Base-by-base conservation (phyloP, 2,329 filamentous ascomycete species). In the Ophiostoma australiae region DNA sequence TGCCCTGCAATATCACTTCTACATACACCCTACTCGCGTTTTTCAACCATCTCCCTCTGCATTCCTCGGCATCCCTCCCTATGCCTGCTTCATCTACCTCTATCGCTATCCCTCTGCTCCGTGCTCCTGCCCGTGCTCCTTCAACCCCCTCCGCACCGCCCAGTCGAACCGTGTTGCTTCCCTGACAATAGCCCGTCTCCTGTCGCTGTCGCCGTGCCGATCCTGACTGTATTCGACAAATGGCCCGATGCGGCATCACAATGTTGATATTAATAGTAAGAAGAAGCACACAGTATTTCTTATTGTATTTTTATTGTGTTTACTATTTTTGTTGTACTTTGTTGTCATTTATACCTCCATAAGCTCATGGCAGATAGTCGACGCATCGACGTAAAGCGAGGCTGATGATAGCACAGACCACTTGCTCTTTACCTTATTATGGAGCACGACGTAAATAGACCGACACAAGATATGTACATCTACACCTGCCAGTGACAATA, bases 171-270 rank as follows among this genome's bases (percentile, higher is more conserved):
- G 55, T 33, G 3, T 31, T 13, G 27, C 13, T 61, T 63, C 58
- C 52, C 27, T 63, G 58, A 63, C 58, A 63, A 63, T 33, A 15
- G 58, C 58, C 58, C 58, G 58, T 63, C 58, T 63, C 58, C 58
- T 63, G 58, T 63, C 27, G 27, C 27, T 27, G 58, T 31, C 52
- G n/a, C 52, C 52, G 17, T 33, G 58, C 3, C 58, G 27, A 63
- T 63, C 58, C 17, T 63, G 23, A 15, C 58, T 63, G 6, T 20
- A 63, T 63, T 27, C 15, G 58, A 63, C 58, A 63, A 33, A 13
- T 35, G 13, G 15, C 58, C 58, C 27, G 58, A 63, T 33, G 15
- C 8, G 23, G 27, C 13, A 58, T 4, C 7, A 8, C 52, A 23
- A 27, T 27, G 52, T 8, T 58, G 52, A 58, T 58, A 58, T 58